Evolutionary conservation across 495 filamentous ascomycete genomes (phyloP).

Genomic region (Antarctomyces pellizariae): DNA sequence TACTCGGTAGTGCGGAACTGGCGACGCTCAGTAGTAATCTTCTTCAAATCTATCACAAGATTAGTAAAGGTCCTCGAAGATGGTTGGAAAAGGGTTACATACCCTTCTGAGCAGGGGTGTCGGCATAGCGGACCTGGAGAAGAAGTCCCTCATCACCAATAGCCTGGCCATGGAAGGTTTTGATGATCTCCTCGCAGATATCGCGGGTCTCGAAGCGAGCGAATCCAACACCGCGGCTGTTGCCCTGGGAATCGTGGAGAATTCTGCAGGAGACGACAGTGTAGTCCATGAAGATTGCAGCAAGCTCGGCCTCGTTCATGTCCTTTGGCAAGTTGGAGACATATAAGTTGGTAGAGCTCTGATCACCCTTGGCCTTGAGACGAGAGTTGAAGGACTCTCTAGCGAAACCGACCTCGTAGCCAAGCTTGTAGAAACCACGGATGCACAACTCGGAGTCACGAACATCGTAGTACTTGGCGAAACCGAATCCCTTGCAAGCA

Average conservation of each 20-base stretch:
- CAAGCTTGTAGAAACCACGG: slow-evolving; percentile 76
- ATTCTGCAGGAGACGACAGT: slow-evolving; percentile 79
- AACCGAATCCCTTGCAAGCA: slow-evolving; percentile 96
- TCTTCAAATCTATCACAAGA: too few relatives aligned
- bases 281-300: slow-evolving; percentile 60
- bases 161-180: slow-evolving; percentile 53
- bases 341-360: slow-evolving; percentile 79
- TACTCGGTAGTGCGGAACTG: slow-evolving; percentile 91
- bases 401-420: slow-evolving; percentile 93
- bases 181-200: slow-evolving; percentile 66
- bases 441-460: slow-evolving; percentile 87
- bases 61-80: too few relatives aligned
- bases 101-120: slow-evolving; percentile 90
- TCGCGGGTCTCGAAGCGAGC: slow-evolving; percentile 80
- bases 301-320: slow-evolving; percentile 66
- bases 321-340: slow-evolving; percentile 81
- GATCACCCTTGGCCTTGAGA: slow-evolving; percentile 77
- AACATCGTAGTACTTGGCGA: slow-evolving; percentile 76
- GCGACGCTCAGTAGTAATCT: slow-evolving; percentile 74
- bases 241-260: slow-evolving; percentile 65
- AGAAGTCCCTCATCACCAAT: slow-evolving; percentile 49
- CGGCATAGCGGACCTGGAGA: slow-evolving; percentile 86
- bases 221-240: slow-evolving; percentile 92
- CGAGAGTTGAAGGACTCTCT: slow-evolving; percentile 88
- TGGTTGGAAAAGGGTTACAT: too few relatives aligned